Conservation (phyloP, 2,329 filamentous ascomycete species). For the Xylaria sp. region DNA sequence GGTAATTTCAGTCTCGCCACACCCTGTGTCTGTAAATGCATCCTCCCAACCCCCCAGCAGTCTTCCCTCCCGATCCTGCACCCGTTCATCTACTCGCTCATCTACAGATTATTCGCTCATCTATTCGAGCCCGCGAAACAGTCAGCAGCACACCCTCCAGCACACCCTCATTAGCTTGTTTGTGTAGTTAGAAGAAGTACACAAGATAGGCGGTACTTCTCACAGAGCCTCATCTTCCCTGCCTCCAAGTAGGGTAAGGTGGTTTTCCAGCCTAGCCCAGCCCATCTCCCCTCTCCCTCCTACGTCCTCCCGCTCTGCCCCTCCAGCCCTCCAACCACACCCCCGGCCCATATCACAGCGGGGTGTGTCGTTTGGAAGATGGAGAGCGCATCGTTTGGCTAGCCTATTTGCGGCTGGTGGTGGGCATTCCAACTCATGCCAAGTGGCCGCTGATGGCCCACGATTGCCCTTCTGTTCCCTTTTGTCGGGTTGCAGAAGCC, state of each 20-base stretch:
- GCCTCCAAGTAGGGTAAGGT: no score
- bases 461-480: constrained; percentile 27
- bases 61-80: no score
- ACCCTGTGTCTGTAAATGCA: no score
- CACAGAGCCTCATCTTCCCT: constrained; percentile 36
- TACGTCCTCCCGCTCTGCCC: constrained; percentile 19
- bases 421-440: constrained; percentile 24
- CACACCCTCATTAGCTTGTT: no score
- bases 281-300: constrained; percentile 16
- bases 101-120: no score
- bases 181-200: no score
- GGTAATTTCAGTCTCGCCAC: no score
- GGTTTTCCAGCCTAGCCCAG: constrained; percentile 22
- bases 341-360: constrained; percentile 3
- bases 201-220: constrained; percentile 24
- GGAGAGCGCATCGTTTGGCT: constrained; percentile 26
- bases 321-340: not conserved
- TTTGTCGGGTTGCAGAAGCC: constrained; percentile 30
- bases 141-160: no score
- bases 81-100: no score
- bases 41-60: no score
- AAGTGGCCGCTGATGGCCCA: constrained; percentile 27
- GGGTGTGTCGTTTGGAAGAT: constrained; percentile 26
- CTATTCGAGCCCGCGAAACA: no score
- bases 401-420: constrained; percentile 30